Evolutionary conservation across 257 asterid genomes (phyloP).

Genomic region (Knoxia roxburghii): DNA sequence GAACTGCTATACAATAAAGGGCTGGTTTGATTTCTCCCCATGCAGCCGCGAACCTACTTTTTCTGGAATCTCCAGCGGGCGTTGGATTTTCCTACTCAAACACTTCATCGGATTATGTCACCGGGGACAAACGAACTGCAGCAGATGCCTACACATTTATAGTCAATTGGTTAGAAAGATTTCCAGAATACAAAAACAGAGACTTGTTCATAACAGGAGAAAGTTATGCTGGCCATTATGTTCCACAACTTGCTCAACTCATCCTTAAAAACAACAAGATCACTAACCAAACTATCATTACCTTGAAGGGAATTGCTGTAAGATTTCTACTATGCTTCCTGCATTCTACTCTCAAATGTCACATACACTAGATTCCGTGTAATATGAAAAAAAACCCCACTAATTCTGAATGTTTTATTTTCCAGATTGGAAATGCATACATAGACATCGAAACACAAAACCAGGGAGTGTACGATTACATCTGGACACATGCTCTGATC

Average conservation of each 20-base stretch:
- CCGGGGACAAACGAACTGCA: constrained; percentile 49
- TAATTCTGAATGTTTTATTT: too few relatives aligned
- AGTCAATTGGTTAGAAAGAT: constrained; percentile 65
- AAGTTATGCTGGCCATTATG: constrained; percentile 71
- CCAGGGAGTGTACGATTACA: too few relatives aligned
- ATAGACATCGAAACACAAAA: too few relatives aligned
- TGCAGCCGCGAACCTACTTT: constrained; percentile 67
- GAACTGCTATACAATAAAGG: too few relatives aligned
- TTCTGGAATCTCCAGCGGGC: constrained; percentile 72
- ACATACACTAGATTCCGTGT: too few relatives aligned
- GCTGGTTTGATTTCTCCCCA: neutral
- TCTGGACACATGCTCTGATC: too few relatives aligned
- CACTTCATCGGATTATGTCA: constrained; percentile 44
- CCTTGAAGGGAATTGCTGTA: constrained; percentile 61
- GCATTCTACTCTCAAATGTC: neutral
- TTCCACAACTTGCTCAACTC: constrained; percentile 62
- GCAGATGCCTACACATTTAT: constrained; percentile 49
- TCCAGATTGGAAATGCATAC: too few relatives aligned
- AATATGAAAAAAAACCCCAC: too few relatives aligned
- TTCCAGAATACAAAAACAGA: constrained; percentile 54
- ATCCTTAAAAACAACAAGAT: constrained; percentile 42
- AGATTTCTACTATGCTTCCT: constrained; percentile 11
- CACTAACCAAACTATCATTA: constrained; percentile 44
- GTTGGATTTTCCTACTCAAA: constrained; percentile 79
- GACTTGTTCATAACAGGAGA: constrained; percentile 59